Evolutionary conservation across 345 rosid species (phyloP), one percentile per base, ranked within the genome.

Genomic region (Sisymbrium irio): DNA sequence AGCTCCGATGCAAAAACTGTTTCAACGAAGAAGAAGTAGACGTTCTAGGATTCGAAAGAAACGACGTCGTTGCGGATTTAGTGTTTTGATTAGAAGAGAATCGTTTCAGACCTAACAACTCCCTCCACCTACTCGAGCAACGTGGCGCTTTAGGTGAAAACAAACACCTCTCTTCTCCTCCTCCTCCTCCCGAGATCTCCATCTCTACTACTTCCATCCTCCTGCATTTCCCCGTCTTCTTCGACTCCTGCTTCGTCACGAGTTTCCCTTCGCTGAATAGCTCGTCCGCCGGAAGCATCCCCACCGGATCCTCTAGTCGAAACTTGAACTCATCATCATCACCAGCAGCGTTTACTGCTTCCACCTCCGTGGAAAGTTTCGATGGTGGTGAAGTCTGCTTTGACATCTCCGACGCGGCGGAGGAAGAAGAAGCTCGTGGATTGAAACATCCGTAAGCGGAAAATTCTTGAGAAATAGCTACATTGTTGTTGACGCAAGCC

Each of bases 121-220:
- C 97, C 80, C 75, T 89, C 98, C 96, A 94, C n/a, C 98, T 83
- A 72, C 98, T 85, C 1, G 99, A 92, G 59, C 97, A 91, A 65
- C 94, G 59, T 1, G 96, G 97, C 3, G 97, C 96, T 45, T 91
- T 91, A 0, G 94, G 96, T 2, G 97, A 89, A 55, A 88, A 87
- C 62, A 81, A 61, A 61, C 77, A 79, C 32, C 73, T 67, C 65
- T 90, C 92, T 28, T 64, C 64, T 8, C 83, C 65, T 22, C 82
- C 92, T 28, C 64, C 64, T 8, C 83, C 65, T 22, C 82, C 63
- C 2, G 87, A 80, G 28, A 83, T 67, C 47, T 78, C 91, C 72
- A 58, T 69, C 65, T 62, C 78, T 5, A 41, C 27, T 46, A 41
- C 27, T 51, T 80, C 82, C 76, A 67, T 41, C 42, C 72, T 72